These are phyloP conservation scores for Vachellia collinsii DNA, from an alignment of 306 rosid species.

Conservation along the genomic window DNA sequence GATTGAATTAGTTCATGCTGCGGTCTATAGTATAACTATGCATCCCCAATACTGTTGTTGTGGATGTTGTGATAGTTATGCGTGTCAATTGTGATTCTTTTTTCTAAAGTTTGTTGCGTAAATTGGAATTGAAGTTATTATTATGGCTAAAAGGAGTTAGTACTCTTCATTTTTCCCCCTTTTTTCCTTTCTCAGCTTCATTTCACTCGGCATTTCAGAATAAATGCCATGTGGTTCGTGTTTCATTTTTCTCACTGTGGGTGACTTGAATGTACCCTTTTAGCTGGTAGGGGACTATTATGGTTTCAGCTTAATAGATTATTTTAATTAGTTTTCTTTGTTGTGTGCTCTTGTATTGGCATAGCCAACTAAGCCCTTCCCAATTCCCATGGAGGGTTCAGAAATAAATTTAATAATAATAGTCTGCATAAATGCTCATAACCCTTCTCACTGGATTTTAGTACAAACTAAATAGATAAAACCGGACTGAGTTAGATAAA, in stretches of 20 bases:
- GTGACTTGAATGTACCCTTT: not conserved
- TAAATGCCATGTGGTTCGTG: not conserved
- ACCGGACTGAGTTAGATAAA: too few relatives aligned
- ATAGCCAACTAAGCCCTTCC: not conserved
- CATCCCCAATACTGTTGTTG: not conserved
- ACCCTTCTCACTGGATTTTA: not conserved
- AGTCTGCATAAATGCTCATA: not conserved
- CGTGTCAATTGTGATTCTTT: constrained; percentile 2
- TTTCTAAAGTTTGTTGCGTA: constrained; percentile 6
- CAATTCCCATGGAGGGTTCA: not conserved
- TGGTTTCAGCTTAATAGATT: not conserved
- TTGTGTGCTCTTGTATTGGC: not conserved
- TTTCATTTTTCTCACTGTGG: not conserved
- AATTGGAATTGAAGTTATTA: not conserved
- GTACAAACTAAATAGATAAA: not conserved
- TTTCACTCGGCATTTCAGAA: not conserved
- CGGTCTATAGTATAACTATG: not conserved
- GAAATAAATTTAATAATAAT: too few relatives aligned
- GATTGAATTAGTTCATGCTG: not conserved
- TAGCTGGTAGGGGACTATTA: not conserved
- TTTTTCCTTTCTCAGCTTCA: not conserved
- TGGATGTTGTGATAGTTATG: not conserved
- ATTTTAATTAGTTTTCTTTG: not conserved
- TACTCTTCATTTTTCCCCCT: not conserved
- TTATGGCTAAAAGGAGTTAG: not conserved